A percentile compares a stretch with the other conserved stretches of the same genome.
Evolutionary conservation across 2,329 filamentous ascomycete species (phyloP).

Genomic region (Neobulgaria alba): DNA sequence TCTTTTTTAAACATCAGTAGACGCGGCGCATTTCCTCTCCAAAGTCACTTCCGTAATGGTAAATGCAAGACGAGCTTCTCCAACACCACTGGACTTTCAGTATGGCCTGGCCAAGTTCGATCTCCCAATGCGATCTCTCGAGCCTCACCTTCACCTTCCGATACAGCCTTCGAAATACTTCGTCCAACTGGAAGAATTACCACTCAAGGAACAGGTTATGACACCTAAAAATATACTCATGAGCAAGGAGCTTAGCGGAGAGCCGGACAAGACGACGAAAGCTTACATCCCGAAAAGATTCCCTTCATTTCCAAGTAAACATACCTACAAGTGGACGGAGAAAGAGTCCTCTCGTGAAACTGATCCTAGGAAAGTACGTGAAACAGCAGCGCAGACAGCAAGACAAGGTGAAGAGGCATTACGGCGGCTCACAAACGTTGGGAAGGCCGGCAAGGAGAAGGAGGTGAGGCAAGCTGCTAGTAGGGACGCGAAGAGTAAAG

Average conservation of each 20-base stretch:
- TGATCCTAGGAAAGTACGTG: constrained; percentile 49
- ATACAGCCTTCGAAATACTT: constrained; percentile 31
- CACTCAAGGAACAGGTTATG: constrained; percentile 35
- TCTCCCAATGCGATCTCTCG: constrained; percentile 41
- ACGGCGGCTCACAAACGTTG: constrained; percentile 49
- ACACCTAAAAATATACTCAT: constrained; percentile 31
- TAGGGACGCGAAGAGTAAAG: constrained; percentile 41
- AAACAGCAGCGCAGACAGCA: constrained; percentile 50
- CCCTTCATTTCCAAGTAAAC: constrained; percentile 54
- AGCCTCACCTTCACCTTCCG: constrained; percentile 48
- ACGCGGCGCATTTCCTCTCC: constrained; percentile 25
- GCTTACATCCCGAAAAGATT: constrained; percentile 50
- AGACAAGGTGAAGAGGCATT: constrained; percentile 56
- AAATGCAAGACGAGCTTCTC: constrained; percentile 37
- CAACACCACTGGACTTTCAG: constrained; percentile 50
- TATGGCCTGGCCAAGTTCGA: constrained; percentile 43
- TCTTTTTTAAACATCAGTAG: constrained; percentile 16
- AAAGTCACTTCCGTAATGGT: constrained; percentile 25
- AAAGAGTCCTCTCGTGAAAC: constrained; percentile 36
- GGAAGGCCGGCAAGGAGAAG: constrained; percentile 57
- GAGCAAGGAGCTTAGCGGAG: constrained; percentile 49
- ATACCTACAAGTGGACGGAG: constrained; percentile 54
- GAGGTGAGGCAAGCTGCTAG: constrained; percentile 47
- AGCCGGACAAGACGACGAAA: constrained; percentile 45
- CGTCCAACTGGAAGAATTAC: constrained; percentile 28